These are phyloP conservation scores for Prunus persica DNA, from an alignment of 306 rosid genomes.

Conservation along the genomic window DNA sequence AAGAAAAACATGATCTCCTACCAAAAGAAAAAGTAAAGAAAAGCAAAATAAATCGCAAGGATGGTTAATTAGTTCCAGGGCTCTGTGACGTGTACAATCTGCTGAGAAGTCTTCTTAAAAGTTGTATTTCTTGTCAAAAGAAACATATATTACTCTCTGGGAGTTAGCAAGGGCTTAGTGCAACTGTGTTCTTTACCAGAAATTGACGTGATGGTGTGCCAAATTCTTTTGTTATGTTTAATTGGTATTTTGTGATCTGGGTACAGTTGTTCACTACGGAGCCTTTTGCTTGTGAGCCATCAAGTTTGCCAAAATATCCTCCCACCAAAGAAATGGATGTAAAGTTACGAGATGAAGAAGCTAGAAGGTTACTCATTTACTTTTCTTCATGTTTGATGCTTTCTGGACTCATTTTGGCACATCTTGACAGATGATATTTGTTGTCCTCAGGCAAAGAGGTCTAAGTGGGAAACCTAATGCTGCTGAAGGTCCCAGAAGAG, in stretches of 20 bases:
- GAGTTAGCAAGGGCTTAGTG: not conserved
- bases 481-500: conserved; percentile 64
- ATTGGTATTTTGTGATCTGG: conserved; percentile 28
- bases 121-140: not conserved
- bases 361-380: conserved; percentile 61
- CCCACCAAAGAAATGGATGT: conserved; percentile 97
- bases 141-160: not conserved
- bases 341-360: conserved; percentile 92
- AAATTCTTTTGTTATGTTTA: not conserved
- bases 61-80: conserved; percentile 2
- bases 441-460: conserved; percentile 69
- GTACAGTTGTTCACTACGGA: conserved; percentile 76
- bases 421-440: conserved; percentile 22
- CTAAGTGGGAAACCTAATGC: conserved; percentile 62
- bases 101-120: not conserved
- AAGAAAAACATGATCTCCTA: not conserved
- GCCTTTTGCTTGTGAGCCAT: conserved; percentile 89
- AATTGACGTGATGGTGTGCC: not conserved
- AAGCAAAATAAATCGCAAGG: not conserved
- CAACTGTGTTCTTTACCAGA: not conserved
- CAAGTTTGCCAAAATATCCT: conserved; percentile 90
- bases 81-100: not conserved
- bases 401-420: conserved; percentile 21
- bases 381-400: conserved; percentile 21
- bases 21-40: not conserved